Conservation (phyloP, 257 asterid genomes). For the Salvia splendens region DNA sequence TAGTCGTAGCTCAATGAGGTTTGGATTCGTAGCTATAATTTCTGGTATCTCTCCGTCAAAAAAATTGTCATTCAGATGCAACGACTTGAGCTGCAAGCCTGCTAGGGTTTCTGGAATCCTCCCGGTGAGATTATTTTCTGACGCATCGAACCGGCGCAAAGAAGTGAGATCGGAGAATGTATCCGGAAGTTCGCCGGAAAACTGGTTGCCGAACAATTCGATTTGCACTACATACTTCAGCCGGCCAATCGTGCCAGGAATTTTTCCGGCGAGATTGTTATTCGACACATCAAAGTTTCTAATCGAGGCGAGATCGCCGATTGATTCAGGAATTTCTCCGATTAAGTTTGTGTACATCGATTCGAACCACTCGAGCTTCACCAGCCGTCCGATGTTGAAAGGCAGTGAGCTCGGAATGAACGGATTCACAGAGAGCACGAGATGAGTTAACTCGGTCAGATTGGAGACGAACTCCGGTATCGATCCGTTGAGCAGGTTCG, state of each 20-base stretch:
- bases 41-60: slow-evolving; percentile 68
- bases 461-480: slow-evolving; percentile 64
- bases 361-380: slow-evolving; percentile 50
- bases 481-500: slow-evolving; percentile 68
- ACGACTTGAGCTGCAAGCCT: slow-evolving; percentile 43
- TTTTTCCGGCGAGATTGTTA: slow-evolving; percentile 58
- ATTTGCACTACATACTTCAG: slow-evolving; percentile 46
- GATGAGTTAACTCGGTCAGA: slow-evolving; percentile 58
- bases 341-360: slow-evolving; percentile 40
- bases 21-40: slow-evolving; percentile 45
- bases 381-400: slow-evolving; percentile 53
- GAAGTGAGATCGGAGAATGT: slow-evolving; percentile 53
- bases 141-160: slow-evolving; percentile 60
- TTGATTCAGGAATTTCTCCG: slow-evolving; percentile 66
- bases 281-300: slow-evolving; percentile 52
- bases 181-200: slow-evolving; percentile 78
- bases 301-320: slow-evolving; percentile 52
- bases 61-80: slow-evolving; percentile 62
- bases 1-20: slow-evolving; percentile 48
- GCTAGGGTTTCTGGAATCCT: slow-evolving; percentile 67
- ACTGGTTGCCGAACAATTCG: slow-evolving; percentile 53
- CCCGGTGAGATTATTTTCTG: slow-evolving; percentile 64
- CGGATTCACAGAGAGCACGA: slow-evolving; percentile 49
- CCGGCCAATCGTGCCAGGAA: slow-evolving; percentile 62
- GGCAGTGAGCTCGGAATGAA: slow-evolving; percentile 59